A percentile compares a stretch with the other conserved stretches of the same genome.
phyloP scores from a whole-genome alignment of 2,329 filamentous ascomycete genomes.

The Nemania sp. region DNA sequence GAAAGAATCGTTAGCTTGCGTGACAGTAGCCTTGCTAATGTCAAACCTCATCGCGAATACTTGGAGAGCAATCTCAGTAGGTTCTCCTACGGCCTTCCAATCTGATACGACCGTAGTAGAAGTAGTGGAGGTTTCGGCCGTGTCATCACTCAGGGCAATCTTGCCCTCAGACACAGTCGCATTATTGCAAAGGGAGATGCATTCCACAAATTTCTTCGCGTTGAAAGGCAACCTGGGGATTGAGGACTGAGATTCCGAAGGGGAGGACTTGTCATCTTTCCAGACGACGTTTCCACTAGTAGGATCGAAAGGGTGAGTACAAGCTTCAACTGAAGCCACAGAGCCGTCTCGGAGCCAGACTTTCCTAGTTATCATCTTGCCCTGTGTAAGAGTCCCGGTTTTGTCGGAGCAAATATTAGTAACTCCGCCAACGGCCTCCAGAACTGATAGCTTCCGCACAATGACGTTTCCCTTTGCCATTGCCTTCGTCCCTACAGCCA shows the following conservation, averaged over 20 bases:
- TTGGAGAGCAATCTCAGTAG: conserved; percentile 79
- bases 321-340: conserved; percentile 64
- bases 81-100: conserved; percentile 73
- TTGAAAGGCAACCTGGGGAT: conserved; percentile 47
- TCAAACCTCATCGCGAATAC: conserved; percentile 78
- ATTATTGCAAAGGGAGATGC: conserved; percentile 73
- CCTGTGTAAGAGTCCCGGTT: conserved; percentile 74
- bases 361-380: conserved; percentile 74
- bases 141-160: conserved; percentile 52
- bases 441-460: conserved; percentile 70
- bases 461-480: conserved; percentile 69
- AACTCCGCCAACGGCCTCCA: conserved; percentile 76
- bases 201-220: conserved; percentile 63
- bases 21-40: conserved; percentile 59
- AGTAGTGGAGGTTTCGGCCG: conserved; percentile 61
- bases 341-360: conserved; percentile 70
- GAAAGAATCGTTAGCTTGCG: conserved; percentile 55
- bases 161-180: conserved; percentile 62
- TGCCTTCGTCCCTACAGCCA: conserved; percentile 66
- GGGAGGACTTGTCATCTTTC: conserved; percentile 51
- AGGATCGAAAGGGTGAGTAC: conserved; percentile 71
- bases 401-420: conserved; percentile 79
- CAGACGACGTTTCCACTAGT: conserved; percentile 65
- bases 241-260: conserved; percentile 40
- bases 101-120: conserved; percentile 58